Conservation (phyloP, 2,329 filamentous ascomycete species). For the Aspergillus persii region DNA sequence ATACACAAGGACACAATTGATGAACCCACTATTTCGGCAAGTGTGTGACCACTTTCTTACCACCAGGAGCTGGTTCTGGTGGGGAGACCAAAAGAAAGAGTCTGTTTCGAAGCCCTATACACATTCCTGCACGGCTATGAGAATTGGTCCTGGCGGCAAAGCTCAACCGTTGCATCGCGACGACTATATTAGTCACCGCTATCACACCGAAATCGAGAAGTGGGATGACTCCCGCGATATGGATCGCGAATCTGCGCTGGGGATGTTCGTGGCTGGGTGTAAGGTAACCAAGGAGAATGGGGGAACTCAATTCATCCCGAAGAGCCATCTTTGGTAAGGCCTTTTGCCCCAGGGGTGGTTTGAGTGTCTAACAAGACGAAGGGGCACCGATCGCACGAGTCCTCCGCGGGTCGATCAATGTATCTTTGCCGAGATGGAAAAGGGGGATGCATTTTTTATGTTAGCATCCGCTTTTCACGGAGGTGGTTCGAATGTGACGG, state of each 20-base stretch:
- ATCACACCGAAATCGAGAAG: constrained; percentile 1
- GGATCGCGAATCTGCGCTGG: constrained; percentile 19
- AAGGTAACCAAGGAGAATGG: constrained; percentile 29
- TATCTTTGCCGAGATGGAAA: constrained; percentile 30
- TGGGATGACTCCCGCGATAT: constrained; percentile 12
- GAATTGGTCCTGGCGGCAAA: constrained; percentile 22
- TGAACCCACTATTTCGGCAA: constrained; percentile 26
- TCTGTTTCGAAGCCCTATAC: constrained; percentile 27
- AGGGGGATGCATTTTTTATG: constrained; percentile 39
- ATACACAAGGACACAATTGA: constrained; percentile 13
- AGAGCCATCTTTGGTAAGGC: constrained; percentile 25
- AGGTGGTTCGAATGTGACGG: constrained; percentile 32
- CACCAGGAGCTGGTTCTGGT: constrained; percentile 27
- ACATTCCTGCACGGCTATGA: constrained; percentile 14
- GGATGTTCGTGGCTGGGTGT: constrained; percentile 25
- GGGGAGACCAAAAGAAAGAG: constrained; percentile 25
- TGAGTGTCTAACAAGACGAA: not conserved
- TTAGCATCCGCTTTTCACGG: constrained; percentile 36
- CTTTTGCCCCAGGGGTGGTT: not conserved
- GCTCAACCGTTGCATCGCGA: constrained; percentile 25
- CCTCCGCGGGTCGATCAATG: constrained; percentile 17
- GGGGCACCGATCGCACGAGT: not conserved
- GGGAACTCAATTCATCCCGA: constrained; percentile 30
- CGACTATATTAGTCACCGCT: constrained; percentile 9
- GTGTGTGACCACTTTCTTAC: constrained; percentile 28